These are phyloP conservation scores for Cyberlindnera lachancei DNA, from an alignment of 805 yeast genomes.

Conservation along the genomic window DNA sequence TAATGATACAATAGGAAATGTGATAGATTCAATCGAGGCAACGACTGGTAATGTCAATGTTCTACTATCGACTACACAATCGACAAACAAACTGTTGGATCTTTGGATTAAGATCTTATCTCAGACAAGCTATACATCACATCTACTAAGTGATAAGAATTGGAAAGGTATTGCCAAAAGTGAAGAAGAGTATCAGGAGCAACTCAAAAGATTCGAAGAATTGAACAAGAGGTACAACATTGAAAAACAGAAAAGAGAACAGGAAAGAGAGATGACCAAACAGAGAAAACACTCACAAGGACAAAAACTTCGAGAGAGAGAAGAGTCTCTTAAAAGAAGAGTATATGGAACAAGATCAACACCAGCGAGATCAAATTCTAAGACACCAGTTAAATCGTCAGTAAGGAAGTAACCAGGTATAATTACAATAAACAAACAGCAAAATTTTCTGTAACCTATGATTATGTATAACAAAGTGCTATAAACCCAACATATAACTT, in stretches of 20 bases:
- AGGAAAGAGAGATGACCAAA: slow-evolving; percentile 16
- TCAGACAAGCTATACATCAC: slow-evolving; percentile 49
- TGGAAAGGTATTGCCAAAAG: slow-evolving; percentile 30
- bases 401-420: not conserved
- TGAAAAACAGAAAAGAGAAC: slow-evolving; percentile 19
- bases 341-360: slow-evolving; percentile 20
- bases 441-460: not conserved
- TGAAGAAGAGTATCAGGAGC: slow-evolving; percentile 18
- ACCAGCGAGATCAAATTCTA: slow-evolving; percentile 2
- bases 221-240: slow-evolving; percentile 20
- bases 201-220: slow-evolving; percentile 22
- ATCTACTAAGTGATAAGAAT: slow-evolving; percentile 34
- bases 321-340: slow-evolving; percentile 22
- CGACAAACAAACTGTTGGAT: slow-evolving; percentile 43
- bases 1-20: slow-evolving; percentile 15
- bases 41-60: slow-evolving; percentile 14
- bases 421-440: not conserved
- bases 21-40: slow-evolving; percentile 15
- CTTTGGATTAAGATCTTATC: slow-evolving; percentile 57
- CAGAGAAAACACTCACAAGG: slow-evolving; percentile 14
- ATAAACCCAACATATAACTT: not conserved
- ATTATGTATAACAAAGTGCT: no score
- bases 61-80: slow-evolving; percentile 30
- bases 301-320: slow-evolving; percentile 18
- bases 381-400: not conserved